These are phyloP conservation scores for Cladosporium sp. DNA, from an alignment of 2,329 filamentous ascomycete genomes.

Conservation along the genomic window DNA sequence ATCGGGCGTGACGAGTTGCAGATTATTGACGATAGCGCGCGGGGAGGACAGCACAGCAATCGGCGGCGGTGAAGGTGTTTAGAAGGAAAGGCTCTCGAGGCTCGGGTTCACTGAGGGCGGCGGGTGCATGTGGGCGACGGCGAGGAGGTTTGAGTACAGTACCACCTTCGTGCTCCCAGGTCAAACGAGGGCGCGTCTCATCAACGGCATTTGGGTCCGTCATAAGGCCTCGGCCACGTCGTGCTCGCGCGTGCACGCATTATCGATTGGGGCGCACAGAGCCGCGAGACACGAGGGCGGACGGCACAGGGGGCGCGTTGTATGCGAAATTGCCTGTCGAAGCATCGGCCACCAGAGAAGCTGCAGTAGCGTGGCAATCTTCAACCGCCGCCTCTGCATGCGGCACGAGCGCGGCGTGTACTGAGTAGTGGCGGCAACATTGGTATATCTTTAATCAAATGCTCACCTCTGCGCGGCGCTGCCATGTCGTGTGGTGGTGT, in stretches of 20 bases:
- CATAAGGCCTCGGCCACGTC: constrained; percentile 10
- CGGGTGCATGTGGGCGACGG: background rate
- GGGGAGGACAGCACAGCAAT: background rate
- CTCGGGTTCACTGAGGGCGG: background rate
- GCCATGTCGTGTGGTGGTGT: too few relatives aligned
- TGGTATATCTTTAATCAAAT: too few relatives aligned
- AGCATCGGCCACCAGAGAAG: background rate
- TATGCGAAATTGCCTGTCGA: constrained; percentile 2
- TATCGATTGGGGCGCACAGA: constrained; percentile 1
- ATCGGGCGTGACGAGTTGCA: constrained; percentile 3
- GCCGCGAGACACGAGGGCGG: constrained; percentile 4
- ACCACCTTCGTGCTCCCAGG: background rate
- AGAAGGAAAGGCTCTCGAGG: background rate
- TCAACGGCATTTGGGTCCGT: background rate
- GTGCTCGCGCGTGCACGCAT: background rate
- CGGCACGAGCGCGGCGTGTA: background rate
- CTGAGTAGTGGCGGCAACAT: background rate
- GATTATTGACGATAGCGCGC: constrained; percentile 3
- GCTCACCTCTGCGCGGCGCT: too few relatives aligned
- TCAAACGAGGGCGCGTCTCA: constrained; percentile 8
- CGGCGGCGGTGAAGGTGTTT: background rate
- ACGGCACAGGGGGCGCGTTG: constrained; percentile 5
- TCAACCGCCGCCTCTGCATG: background rate
- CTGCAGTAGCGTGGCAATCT: constrained; percentile 1
- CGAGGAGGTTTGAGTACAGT: constrained; percentile 1